Percentiles rank a stretch among this genome's conserved stretches.
These are phyloP conservation scores for Conringia planisiliqua DNA, from an alignment of 345 rosid genomes.

Conservation along the genomic window DNA sequence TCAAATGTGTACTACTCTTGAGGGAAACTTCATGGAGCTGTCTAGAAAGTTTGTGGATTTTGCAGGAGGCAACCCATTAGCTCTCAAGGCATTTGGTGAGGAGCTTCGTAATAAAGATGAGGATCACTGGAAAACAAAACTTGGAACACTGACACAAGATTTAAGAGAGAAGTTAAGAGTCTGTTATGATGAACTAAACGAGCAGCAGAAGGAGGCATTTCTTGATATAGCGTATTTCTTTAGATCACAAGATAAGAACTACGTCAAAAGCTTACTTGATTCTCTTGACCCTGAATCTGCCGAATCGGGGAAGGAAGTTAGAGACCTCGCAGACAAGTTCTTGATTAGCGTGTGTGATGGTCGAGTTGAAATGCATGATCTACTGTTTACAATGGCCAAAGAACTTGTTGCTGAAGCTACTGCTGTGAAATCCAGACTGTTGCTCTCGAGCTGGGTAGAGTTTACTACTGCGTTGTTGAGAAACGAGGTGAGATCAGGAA, in stretches of 20 bases:
- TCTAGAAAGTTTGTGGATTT: slow-evolving; percentile 5
- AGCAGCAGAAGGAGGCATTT: not conserved
- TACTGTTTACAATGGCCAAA: slow-evolving; percentile 20
- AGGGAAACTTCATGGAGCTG: not conserved
- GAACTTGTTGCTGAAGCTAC: not conserved
- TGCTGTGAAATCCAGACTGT: slow-evolving; percentile 1
- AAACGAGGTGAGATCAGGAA: not conserved
- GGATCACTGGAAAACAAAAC: slow-evolving; percentile 14
- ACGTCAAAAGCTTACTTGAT: not conserved
- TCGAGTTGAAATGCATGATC: slow-evolving; percentile 26
- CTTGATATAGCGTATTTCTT: too few relatives aligned
- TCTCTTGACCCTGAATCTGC: not conserved
- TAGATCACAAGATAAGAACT: not conserved
- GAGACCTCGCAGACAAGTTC: slow-evolving; percentile 22
- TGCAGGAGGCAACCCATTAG: slow-evolving; percentile 40
- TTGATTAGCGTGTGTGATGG: not conserved
- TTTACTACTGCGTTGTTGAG: not conserved
- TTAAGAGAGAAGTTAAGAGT: not conserved
- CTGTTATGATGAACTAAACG: slow-evolving; percentile 21
- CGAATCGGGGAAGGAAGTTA: not conserved
- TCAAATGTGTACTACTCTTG: not conserved
- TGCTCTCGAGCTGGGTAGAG: not conserved
- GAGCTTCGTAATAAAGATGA: not conserved
- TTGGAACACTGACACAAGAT: not conserved
- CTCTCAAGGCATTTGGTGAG: slow-evolving; percentile 29